Percentiles rank a stretch among this genome's conserved stretches.
Evolutionary conservation across 139 green algal genomes (phyloP).

Genomic region (Picochlorum sp.): DNA sequence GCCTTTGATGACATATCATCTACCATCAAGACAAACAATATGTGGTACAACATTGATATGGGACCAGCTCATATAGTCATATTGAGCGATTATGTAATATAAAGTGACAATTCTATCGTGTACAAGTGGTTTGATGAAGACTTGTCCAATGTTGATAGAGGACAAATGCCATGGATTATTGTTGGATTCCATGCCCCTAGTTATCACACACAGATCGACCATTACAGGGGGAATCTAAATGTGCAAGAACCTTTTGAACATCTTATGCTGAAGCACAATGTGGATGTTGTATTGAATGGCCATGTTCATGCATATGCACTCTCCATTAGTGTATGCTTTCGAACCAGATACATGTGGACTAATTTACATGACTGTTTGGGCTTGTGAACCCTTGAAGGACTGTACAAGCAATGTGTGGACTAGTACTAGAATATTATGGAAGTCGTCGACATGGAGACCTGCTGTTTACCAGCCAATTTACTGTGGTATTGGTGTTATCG

Average conservation of each 20-base stretch:
- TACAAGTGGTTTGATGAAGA: constrained; percentile 63
- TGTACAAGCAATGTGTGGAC: background rate
- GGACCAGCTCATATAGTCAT: background rate
- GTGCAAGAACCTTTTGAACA: constrained; percentile 37
- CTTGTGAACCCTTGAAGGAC: background rate
- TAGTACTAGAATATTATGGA: background rate
- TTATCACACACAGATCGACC: background rate
- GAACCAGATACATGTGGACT: constrained; percentile 1
- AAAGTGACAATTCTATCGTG: constrained; percentile 30
- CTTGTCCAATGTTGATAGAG: constrained; percentile 50
- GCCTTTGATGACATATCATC: background rate
- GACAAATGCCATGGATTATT: constrained; percentile 63
- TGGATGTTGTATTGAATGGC: constrained; percentile 55
- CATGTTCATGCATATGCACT: constrained; percentile 4
- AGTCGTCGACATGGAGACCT: background rate
- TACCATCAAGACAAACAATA: background rate
- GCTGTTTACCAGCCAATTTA: constrained; percentile 3
- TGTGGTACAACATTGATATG: background rate
- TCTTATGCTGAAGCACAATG: constrained; percentile 47
- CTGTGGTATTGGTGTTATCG: background rate
- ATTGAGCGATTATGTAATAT: constrained; percentile 12
- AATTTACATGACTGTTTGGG: background rate
- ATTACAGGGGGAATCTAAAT: constrained; percentile 9
- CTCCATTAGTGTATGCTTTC: background rate
- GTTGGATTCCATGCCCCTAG: constrained; percentile 63